Conservation (phyloP, 331 rosid species). For the Malus hybrid region DNA sequence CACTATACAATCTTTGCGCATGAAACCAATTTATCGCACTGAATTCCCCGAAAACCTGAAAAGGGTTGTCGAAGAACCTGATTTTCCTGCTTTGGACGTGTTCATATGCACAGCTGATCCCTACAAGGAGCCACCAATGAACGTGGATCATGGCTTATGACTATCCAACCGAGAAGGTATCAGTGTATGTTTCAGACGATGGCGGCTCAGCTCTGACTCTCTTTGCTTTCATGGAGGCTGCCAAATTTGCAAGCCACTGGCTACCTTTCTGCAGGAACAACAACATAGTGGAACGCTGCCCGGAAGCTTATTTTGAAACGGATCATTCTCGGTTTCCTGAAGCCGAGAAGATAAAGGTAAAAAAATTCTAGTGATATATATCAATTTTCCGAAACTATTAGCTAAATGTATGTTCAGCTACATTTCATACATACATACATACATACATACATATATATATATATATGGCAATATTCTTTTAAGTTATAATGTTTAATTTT, state of each 20-base stretch:
- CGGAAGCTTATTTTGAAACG: constrained; percentile 25
- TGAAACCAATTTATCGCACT: constrained; percentile 14
- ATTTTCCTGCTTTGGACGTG: constrained; percentile 36
- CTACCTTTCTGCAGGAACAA: constrained; percentile 40
- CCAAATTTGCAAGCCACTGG: constrained; percentile 38
- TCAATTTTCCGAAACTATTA: neutral
- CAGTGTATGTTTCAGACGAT: constrained; percentile 43
- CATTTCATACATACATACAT: neutral
- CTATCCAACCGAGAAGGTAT: constrained; percentile 33
- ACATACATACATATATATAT: too few species aligned
- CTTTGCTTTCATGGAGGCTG: constrained; percentile 40
- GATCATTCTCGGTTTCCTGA: neutral
- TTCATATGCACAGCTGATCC: constrained; percentile 49
- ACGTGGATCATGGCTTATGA: constrained; percentile 33
- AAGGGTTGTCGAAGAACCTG: neutral
- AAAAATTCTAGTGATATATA: neutral
- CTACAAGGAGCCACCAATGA: constrained; percentile 45
- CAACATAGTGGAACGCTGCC: constrained; percentile 18
- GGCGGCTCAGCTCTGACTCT: constrained; percentile 43
- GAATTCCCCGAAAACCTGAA: constrained; percentile 17
- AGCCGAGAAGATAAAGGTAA: constrained; percentile 31
- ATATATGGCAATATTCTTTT: too few species aligned
- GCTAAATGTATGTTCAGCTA: neutral
- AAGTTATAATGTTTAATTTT: too few species aligned
- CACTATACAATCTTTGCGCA: constrained; percentile 17